Conservation (phyloP, 2,329 filamentous ascomycete species). For the Cladosporium sp. region DNA sequence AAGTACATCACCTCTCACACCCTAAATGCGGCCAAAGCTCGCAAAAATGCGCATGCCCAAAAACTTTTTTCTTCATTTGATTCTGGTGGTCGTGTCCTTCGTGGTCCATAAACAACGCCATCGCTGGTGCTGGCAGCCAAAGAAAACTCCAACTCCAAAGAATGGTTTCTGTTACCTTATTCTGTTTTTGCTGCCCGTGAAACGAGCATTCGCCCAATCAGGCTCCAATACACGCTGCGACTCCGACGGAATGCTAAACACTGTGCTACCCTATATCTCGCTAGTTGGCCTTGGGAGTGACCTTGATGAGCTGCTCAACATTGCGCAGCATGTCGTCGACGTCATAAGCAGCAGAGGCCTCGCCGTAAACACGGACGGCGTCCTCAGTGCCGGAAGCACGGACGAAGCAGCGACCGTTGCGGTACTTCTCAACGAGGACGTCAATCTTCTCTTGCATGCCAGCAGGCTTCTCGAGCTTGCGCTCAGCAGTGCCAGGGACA, state of each 20-base stretch:
- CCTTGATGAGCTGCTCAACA: constrained; percentile 47
- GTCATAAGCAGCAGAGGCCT: constrained; percentile 83
- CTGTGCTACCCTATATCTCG: not conserved
- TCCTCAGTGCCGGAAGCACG: constrained; percentile 94
- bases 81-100: not conserved
- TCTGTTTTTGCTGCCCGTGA: not conserved
- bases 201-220: not conserved
- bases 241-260: not conserved
- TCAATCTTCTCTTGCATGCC: constrained; percentile 85
- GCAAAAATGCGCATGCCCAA: constrained; percentile 1
- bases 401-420: constrained; percentile 82
- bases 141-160: not conserved
- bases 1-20: not conserved
- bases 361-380: constrained; percentile 90
- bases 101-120: constrained; percentile 1
- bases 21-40: not conserved
- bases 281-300: constrained; percentile 11
- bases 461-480: constrained; percentile 72
- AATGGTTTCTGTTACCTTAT: not conserved
- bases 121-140: not conserved
- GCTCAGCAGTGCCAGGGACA: constrained; percentile 72
- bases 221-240: not conserved
- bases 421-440: constrained; percentile 81
- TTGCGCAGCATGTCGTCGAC: constrained; percentile 85
- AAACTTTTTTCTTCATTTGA: not conserved